These are phyloP conservation scores for Teratosphaeria viscida DNA, from an alignment of 2,329 filamentous ascomycete genomes.

Conservation along the genomic window DNA sequence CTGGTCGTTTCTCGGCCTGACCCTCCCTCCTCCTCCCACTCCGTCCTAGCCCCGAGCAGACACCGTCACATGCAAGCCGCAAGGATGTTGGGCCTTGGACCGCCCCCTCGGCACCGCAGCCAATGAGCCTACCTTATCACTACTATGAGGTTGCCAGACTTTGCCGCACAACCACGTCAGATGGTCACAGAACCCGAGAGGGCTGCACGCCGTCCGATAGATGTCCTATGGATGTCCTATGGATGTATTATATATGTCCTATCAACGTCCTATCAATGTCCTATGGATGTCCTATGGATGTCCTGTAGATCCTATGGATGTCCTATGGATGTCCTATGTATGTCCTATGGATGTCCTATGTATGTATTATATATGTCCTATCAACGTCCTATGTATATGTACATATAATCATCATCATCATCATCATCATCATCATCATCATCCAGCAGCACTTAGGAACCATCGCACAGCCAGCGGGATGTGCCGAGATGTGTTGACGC, in stretches of 20 bases:
- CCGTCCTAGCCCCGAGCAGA: not conserved
- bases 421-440: too few relatives aligned
- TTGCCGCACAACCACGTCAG: not conserved
- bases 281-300: too few relatives aligned
- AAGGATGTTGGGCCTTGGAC: not conserved
- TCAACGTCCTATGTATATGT: too few relatives aligned
- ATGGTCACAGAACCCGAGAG: not conserved
- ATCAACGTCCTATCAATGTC: too few relatives aligned
- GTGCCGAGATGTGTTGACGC: not conserved
- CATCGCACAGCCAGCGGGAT: not conserved
- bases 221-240: too few relatives aligned
- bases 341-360: too few relatives aligned
- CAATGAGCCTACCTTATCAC: not conserved
- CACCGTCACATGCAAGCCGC: constrained; percentile 2
- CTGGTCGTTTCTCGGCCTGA: not conserved
- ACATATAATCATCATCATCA: too few relatives aligned
- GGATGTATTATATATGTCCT: too few relatives aligned
- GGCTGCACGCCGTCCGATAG: not conserved
- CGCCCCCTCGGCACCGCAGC: not conserved
- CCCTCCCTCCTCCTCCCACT: not conserved
- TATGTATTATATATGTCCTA: too few relatives aligned
- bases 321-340: too few relatives aligned
- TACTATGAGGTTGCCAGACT: not conserved
- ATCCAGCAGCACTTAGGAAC: not conserved
- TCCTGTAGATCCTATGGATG: too few relatives aligned